Base-by-base conservation (phyloP, 768 basidiomycete genomes). In the Terana coerulea region DNA sequence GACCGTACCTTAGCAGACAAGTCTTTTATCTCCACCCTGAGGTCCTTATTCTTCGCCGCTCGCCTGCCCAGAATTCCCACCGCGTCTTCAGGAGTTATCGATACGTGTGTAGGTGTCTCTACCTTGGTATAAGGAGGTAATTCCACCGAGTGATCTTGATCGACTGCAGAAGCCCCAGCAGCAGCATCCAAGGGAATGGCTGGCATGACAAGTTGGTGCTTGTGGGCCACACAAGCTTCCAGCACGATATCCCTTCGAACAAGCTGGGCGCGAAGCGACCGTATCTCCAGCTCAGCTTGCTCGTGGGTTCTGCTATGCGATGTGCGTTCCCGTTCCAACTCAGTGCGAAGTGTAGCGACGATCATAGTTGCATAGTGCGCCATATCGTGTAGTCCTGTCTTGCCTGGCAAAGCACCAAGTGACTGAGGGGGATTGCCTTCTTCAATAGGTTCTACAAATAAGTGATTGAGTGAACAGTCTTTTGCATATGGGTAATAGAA, bases 181-280 rank as follows among this genome's bases (percentile, higher is more conserved):
- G 43, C 26, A 2, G 9, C 37, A 7, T n/a, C n/a, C n/a, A n/a
- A n/a, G n/a, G n/a, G n/a, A n/a, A n/a, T n/a, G n/a, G n/a, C n/a
- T n/a, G 19, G 24, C 26, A 37, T 14, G 15, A 30, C 47, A 26
- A 4, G 11, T 28, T 49, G 47, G 31, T 41, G 40, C n/a, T 9
- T n/a, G 24, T 59, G 60, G 1, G 43, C 52, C 14, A 70, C 52
- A 49, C 63, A 68, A 2, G 59, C 59, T 56, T 79, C 78, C 5
- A 84, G 67, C 56, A 83, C 78, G 0, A 74, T 74, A 39, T 84
- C 83, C n/a, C 81, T 70, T 5, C 75, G 73, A 0, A 81, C 78
- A 4, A 86, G 61, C 61, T 75, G 75, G 0, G 81, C 80, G 51
- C 77, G 72, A 2, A 86, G 69, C 15, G 67, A 64, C 4, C 71